Evolutionary conservation across 352 stramenopile genomes (phyloP).

Genomic region (Pythium phragmitis): DNA sequence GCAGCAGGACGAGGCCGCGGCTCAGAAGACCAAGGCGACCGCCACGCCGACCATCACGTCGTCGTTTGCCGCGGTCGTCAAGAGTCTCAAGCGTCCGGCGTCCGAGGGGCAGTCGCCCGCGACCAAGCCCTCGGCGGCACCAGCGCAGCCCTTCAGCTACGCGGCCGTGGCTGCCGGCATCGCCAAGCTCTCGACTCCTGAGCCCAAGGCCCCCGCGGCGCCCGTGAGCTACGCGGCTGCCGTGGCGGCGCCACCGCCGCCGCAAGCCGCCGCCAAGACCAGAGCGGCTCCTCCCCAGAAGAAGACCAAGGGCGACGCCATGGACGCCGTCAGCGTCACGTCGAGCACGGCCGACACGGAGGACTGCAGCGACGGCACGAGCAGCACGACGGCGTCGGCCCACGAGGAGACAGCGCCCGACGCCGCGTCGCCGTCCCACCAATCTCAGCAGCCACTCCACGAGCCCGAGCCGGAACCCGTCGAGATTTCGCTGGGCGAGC

Average conservation of each 20-base stretch:
- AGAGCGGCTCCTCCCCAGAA: not conserved
- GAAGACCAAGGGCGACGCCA: constrained; percentile 13
- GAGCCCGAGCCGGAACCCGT: constrained; percentile 1
- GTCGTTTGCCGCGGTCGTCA: constrained; percentile 66
- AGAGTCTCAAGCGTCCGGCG: constrained; percentile 31
- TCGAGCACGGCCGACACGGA: constrained; percentile 83
- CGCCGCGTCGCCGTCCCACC: not conserved
- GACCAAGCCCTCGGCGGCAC: constrained; percentile 12
- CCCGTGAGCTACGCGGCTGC: constrained; percentile 71
- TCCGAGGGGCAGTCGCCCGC: constrained; percentile 7
- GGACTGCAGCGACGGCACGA: constrained; percentile 43
- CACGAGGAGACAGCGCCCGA: constrained; percentile 22
- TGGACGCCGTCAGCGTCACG: constrained; percentile 69
- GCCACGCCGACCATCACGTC: constrained; percentile 31
- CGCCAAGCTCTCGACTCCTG: constrained; percentile 34
- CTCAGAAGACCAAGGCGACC: not conserved
- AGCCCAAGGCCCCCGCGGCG: constrained; percentile 14
- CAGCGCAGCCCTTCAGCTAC: constrained; percentile 59
- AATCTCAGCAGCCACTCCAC: constrained; percentile 1
- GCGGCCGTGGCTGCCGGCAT: constrained; percentile 69
- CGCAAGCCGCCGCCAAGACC: constrained; percentile 7
- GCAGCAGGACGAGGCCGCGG: not conserved
- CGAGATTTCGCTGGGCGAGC: constrained; percentile 54
- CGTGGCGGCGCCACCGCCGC: constrained; percentile 39
- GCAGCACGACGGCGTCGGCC: constrained; percentile 21